Evolutionary conservation across 1,139 yeast genomes (phyloP), one percentile per base, ranked within the genome.

Genomic region (Candida sanyaensis): DNA sequence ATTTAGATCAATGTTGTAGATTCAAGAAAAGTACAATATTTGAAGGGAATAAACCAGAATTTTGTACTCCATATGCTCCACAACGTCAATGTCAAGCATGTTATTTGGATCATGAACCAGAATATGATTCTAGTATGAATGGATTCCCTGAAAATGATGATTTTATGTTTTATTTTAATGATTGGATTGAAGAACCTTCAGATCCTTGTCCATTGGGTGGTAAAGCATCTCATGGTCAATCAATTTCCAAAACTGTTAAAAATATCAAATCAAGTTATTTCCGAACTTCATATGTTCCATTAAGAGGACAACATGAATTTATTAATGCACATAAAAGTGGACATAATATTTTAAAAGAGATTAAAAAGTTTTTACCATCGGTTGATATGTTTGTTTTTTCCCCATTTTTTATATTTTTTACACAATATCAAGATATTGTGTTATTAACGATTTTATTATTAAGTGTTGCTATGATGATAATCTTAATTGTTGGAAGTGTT

Each of bases 151-250:
- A 81, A 55, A 88, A 84, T 17, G 49, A 43, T 7, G 75, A 75
- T 0, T 93, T 93, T 58, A 81, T 88, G 83, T 71, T 71, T 43
- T 90, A 75, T 60, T 86, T 90, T 62, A 66, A 80, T 26, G 81
- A 86, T 42, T 93, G 99, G 99, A 88, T 93, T 29, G 75, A 83
- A 39, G 89, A 89, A 40, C 84, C 84, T 1, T 87, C 96, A 49
- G 96, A 89, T 58, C 91, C 95, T 3, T 93, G 99, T 65, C 97
- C 98, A 1, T 72, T 93, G 29, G 98, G 97, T 3, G 99, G 99
- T 1, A 87, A 88, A 60, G 98, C 98, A 0, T 96, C 98, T 0
- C 93, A 92, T 60, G 78, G 88, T 0, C 68, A 73, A 5, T 77
- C 95, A 0, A 73, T 93, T 13, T 65, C 76, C 1, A 47, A 60